Evolutionary conservation across 768 basidiomycete species (phyloP).

Genomic region (Lactarius evosmus): DNA sequence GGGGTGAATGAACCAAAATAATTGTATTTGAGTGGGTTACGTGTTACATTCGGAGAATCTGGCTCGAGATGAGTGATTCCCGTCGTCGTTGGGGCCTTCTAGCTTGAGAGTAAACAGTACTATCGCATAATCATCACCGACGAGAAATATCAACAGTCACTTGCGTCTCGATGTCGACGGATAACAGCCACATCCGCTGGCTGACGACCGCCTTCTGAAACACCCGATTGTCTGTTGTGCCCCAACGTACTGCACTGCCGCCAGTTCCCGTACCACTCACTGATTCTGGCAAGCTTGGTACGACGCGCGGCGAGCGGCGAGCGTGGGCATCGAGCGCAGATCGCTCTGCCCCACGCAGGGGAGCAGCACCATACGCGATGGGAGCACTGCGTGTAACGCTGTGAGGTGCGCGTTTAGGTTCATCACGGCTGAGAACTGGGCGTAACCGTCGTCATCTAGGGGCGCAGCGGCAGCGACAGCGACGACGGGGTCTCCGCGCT

Average conservation of each 20-base stretch:
- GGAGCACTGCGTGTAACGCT: conserved; percentile 63
- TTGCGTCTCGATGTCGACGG: conserved; percentile 55
- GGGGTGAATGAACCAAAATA: too few species aligned
- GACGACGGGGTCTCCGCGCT: conserved; percentile 28
- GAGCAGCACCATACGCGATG: conserved; percentile 78
- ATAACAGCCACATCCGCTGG: conserved; percentile 67
- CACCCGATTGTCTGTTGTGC: neutral
- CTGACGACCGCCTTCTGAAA: conserved; percentile 38
- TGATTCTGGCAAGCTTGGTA: conserved; percentile 52
- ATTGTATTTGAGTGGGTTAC: too few species aligned
- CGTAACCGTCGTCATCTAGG: neutral
- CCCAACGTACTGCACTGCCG: conserved; percentile 37
- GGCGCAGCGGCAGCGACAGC: too few species aligned
- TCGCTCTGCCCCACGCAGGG: conserved; percentile 77
- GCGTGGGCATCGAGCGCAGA: conserved; percentile 64
- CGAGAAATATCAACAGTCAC: neutral
- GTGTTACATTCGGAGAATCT: too few species aligned
- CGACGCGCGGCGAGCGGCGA: conserved; percentile 33
- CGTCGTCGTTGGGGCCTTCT: too few species aligned
- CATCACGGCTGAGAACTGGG: conserved; percentile 32
- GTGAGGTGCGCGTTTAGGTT: conserved; percentile 60
- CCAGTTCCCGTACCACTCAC: conserved; percentile 62
- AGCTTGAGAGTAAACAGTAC: too few species aligned
- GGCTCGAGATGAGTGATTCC: too few species aligned
- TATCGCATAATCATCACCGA: too few species aligned